Percentiles rank a stretch among this genome's conserved stretches.
phyloP scores from a whole-genome alignment of 148 eudicot species.

The Agrostemma githago region DNA sequence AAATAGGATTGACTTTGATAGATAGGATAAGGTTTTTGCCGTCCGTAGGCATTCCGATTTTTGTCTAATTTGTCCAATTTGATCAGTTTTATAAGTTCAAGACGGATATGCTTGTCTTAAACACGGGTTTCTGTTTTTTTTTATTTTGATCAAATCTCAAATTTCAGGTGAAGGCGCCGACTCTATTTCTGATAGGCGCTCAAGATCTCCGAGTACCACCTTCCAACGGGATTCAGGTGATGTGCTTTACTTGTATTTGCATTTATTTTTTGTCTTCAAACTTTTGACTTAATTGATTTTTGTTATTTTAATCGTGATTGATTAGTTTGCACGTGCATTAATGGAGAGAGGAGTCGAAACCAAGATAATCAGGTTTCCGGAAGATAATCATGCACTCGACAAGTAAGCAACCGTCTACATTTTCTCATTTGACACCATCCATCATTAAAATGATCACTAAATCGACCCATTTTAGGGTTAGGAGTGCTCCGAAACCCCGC shows the following conservation, averaged over 20 bases:
- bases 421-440: neutral
- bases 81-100: too few relatives aligned
- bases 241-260: neutral
- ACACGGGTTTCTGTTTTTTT: too few relatives aligned
- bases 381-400: conserved; percentile 63
- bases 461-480: neutral
- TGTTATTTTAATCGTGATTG: neutral
- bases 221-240: conserved; percentile 80
- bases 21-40: too few relatives aligned
- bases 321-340: conserved; percentile 75
- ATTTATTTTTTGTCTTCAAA: neutral
- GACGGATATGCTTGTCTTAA: too few relatives aligned
- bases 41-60: too few relatives aligned
- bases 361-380: conserved; percentile 72
- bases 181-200: conserved; percentile 74
- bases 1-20: too few relatives aligned
- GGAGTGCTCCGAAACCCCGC: too few relatives aligned
- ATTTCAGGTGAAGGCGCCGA: conserved; percentile 87
- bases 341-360: conserved; percentile 75
- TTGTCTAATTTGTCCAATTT: too few relatives aligned
- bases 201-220: conserved; percentile 87
- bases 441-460: neutral
- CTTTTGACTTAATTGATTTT: neutral
- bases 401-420: conserved; percentile 38
- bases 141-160: neutral